Percentiles rank a stretch among this genome's conserved stretches.
Evolutionary conservation across 805 yeast genomes (phyloP).

Genomic region (Yamadazyma philogaea): DNA sequence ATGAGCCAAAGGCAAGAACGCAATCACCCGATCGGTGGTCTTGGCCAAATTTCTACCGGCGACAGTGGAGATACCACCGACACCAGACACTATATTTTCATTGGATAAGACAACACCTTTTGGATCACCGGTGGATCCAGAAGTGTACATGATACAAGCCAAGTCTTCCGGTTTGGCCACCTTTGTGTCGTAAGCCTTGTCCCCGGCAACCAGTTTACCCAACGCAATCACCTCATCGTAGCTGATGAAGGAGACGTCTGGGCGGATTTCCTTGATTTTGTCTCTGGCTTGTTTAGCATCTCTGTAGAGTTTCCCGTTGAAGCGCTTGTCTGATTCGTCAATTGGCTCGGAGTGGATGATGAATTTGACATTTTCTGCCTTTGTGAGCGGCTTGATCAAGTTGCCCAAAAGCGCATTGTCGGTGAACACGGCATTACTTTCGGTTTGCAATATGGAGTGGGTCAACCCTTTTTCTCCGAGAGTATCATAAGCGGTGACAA

Average conservation of each 20-base stretch:
- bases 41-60: constrained; percentile 52
- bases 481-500: constrained; percentile 95
- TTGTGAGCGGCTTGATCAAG: constrained; percentile 68
- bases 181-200: constrained; percentile 21
- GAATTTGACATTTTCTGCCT: constrained; percentile 57
- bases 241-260: constrained; percentile 68
- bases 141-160: constrained; percentile 81
- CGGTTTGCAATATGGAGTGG: constrained; percentile 82
- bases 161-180: constrained; percentile 53
- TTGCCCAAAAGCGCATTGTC: constrained; percentile 71
- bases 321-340: constrained; percentile 60
- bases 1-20: constrained; percentile 94
- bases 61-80: constrained; percentile 74
- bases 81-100: constrained; percentile 72
- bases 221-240: constrained; percentile 61
- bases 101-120: constrained; percentile 77
- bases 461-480: constrained; percentile 85
- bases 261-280: constrained; percentile 62
- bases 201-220: constrained; percentile 48
- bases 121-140: constrained; percentile 84
- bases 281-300: constrained; percentile 58
- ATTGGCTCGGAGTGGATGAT: constrained; percentile 70
- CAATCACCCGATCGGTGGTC: constrained; percentile 68
- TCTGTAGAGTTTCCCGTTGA: constrained; percentile 54
- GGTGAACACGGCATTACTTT: constrained; percentile 73